Evolutionary conservation across 495 filamentous ascomycete genomes (phyloP).

Genomic region (Hypoxylon rickii): DNA sequence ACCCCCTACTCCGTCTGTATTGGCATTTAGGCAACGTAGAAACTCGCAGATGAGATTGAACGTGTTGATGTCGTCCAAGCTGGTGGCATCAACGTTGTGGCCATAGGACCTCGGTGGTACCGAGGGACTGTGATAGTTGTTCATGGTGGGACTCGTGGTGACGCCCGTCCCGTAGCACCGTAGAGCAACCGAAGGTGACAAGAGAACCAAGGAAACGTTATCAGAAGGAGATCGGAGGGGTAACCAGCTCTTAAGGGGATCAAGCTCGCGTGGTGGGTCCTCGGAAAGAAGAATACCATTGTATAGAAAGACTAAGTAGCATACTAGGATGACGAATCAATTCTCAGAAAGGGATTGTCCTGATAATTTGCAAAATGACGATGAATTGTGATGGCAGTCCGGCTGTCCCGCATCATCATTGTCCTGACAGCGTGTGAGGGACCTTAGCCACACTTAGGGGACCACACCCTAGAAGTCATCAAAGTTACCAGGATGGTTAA

Average conservation of each 20-base stretch:
- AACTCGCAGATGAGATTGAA: conserved; percentile 12
- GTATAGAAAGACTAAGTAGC: not conserved
- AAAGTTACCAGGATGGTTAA: not conserved
- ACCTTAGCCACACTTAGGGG: not conserved
- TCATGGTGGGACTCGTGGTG: conserved; percentile 1
- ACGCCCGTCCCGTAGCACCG: no score
- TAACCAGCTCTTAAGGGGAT: not conserved
- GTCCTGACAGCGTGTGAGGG: not conserved
- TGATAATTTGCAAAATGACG: not conserved
- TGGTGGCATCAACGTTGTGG: not conserved
- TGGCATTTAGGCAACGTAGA: conserved; percentile 3
- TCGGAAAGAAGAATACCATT: conserved; percentile 11
- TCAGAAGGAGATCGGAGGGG: not conserved
- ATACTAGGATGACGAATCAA: not conserved
- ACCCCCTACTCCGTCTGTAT: conserved; percentile 5
- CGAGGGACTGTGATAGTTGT: not conserved
- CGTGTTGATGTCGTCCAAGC: conserved; percentile 3
- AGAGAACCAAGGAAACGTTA: no score
- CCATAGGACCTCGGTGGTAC: not conserved
- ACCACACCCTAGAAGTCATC: not conserved
- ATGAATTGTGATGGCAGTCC: not conserved
- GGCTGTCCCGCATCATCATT: not conserved
- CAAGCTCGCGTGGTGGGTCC: not conserved
- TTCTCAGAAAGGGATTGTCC: not conserved
- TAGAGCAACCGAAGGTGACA: no score